These are phyloP conservation scores for Leishmania aethiopica DNA, from an alignment of 208 protist genomes.

Conservation along the genomic window DNA sequence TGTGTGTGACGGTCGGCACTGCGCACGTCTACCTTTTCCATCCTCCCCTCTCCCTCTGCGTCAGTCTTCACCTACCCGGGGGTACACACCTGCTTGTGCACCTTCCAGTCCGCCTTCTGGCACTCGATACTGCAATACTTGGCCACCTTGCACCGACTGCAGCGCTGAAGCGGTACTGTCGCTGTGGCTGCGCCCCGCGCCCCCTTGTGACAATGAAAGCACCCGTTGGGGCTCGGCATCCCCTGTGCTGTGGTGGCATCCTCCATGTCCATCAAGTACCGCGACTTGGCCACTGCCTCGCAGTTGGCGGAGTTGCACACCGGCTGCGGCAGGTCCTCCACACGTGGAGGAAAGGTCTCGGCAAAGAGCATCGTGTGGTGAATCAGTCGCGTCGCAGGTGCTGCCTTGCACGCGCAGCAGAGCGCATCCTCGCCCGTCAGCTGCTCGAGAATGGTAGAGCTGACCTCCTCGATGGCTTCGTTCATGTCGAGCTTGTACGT, in stretches of 20 bases:
- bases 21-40: not conserved
- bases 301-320: slow-evolving; percentile 50
- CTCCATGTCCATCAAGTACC: slow-evolving; percentile 57
- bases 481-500: slow-evolving; percentile 36
- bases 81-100: slow-evolving; percentile 61
- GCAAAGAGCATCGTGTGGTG: slow-evolving; percentile 68
- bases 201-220: slow-evolving; percentile 46
- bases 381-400: slow-evolving; percentile 43
- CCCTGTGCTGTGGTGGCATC: slow-evolving; percentile 28
- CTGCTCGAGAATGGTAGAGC: slow-evolving; percentile 46
- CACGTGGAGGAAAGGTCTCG: slow-evolving; percentile 40
- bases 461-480: slow-evolving; percentile 45
- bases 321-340: slow-evolving; percentile 58
- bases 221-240: slow-evolving; percentile 35
- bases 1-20: not conserved
- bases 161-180: slow-evolving; percentile 44
- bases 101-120: slow-evolving; percentile 64
- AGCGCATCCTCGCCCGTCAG: slow-evolving; percentile 42
- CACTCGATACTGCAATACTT: slow-evolving; percentile 72
- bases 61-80: not conserved
- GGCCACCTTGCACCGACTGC: slow-evolving; percentile 70
- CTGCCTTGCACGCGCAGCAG: slow-evolving; percentile 45
- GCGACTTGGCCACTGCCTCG: slow-evolving; percentile 30
- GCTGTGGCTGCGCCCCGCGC: slow-evolving; percentile 4
- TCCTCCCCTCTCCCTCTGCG: not conserved